Evolutionary conservation across 106 monocot species (phyloP).

Genomic region (Iris macrosiphon): DNA sequence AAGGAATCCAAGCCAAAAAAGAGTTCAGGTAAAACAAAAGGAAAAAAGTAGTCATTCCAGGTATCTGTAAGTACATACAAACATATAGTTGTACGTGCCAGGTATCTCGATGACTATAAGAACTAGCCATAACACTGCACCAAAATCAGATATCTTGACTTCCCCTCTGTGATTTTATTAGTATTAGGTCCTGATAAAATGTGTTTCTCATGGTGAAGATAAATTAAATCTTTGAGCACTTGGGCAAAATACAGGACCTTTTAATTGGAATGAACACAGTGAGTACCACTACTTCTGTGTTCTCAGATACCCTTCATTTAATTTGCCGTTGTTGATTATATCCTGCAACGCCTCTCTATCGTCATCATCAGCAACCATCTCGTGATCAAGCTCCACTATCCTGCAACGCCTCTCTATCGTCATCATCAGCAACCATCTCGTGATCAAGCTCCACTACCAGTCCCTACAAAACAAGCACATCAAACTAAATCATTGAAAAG

Average conservation of each 20-base stretch:
- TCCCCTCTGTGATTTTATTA: conserved; percentile 88
- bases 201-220: conserved; percentile 82
- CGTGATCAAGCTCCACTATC: conserved; percentile 69
- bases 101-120: conserved; percentile 65
- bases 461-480: too few species aligned
- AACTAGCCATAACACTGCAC: conserved; percentile 73
- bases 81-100: conserved; percentile 80
- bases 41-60: not conserved
- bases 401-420: too few species aligned
- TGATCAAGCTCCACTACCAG: too few species aligned
- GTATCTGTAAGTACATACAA: conserved; percentile 53
- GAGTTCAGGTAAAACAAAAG: not conserved
- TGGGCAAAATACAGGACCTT: conserved; percentile 11
- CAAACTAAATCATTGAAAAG: too few species aligned
- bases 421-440: too few species aligned
- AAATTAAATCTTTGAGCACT: conserved; percentile 74
- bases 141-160: conserved; percentile 95
- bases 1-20: not conserved
- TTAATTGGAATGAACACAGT: conserved; percentile 7
- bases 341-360: conserved; percentile 82
- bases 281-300: too few species aligned
- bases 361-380: conserved; percentile 68
- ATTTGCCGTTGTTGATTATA: conserved; percentile 73
- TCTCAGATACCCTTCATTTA: conserved; percentile 98
- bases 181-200: conserved; percentile 84